Base-by-base conservation (phyloP, 768 basidiomycete genomes). In the Agrocybe praecox region DNA sequence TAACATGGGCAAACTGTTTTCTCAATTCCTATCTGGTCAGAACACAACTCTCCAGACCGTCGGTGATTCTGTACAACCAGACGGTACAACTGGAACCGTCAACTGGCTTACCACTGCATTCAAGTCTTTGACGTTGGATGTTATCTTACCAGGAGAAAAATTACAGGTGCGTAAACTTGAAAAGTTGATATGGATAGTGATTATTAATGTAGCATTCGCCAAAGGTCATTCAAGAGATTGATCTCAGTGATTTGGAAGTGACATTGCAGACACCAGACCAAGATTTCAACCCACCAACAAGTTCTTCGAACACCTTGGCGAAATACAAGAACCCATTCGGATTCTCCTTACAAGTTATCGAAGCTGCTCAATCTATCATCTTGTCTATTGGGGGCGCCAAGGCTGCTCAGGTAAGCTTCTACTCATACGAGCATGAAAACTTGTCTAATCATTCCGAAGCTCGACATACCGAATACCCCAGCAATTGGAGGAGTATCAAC, bases 301-400 rank as follows among this genome's bases (percentile, higher is more conserved):
- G 83, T 59, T 89, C 86, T 4, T 70, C 79, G 40, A 69, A 74
- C 49, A 85, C 84, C 0, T 52, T 84, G 2, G 86, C 84, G 15
- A 71, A 76, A 59, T 88, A 87, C 68, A 82, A 81, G 69, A 91
- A 90, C 69, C 89, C 89, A 1, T 90, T 90, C 66, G 89, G 89
- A 3, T 91, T 91, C 71, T 82, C 85, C 11, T 67, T 90, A 52
- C 87, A 89, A 63, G 85, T 88, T 21, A 67, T 84, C 11, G 75
- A 81, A 59, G 73, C 83, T 2, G 76, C 78, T 0, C 77, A 89
- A 63, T 77, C 79, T 21, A 80, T 90, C 59, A 75, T 75, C 46
- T 69, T 91, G 46, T 74, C 71, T 17, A 70, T 71, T 6, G 73
- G 74, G 19, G 84, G 85, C 5, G 66, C 73, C 23, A 71, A 84